These are phyloP conservation scores for Phytophthora citrophthora DNA, from an alignment of 352 stramenopile genomes.

Conservation along the genomic window DNA sequence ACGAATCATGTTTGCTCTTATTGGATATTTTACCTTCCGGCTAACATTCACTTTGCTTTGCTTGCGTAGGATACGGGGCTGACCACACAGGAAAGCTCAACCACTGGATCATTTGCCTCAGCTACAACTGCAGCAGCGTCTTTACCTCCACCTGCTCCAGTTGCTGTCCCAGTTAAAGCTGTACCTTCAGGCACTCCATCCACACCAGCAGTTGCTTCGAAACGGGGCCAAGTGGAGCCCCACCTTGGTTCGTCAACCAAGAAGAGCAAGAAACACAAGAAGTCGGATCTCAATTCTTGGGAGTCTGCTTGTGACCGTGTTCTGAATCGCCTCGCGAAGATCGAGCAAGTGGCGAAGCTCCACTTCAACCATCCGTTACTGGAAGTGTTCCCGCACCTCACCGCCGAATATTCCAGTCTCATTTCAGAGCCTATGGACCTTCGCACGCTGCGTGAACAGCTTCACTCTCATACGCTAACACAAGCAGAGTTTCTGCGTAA, in stretches of 20 bases:
- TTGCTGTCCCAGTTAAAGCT: slow-evolving; percentile 1
- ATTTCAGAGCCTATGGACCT: slow-evolving; percentile 87
- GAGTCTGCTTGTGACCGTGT: slow-evolving; percentile 72
- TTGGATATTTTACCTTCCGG: neutral
- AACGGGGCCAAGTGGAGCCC: slow-evolving; percentile 39
- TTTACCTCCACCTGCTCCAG: slow-evolving; percentile 3
- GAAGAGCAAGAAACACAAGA: slow-evolving; percentile 80
- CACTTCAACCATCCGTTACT: slow-evolving; percentile 82
- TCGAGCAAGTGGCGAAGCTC: slow-evolving; percentile 81
- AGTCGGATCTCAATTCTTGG: slow-evolving; percentile 77
- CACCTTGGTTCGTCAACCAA: slow-evolving; percentile 44
- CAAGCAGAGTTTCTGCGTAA: slow-evolving; percentile 72
- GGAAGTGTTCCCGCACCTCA: slow-evolving; percentile 77
- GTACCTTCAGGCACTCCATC: slow-evolving; percentile 5
- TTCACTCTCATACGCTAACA: slow-evolving; percentile 60
- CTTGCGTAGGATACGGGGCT: slow-evolving; percentile 21
- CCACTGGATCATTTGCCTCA: neutral
- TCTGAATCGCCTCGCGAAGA: slow-evolving; percentile 74
- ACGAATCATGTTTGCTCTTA: neutral
- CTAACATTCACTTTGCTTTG: slow-evolving; percentile 5
- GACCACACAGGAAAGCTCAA: neutral
- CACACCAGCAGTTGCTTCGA: slow-evolving; percentile 34
- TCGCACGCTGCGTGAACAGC: slow-evolving; percentile 69
- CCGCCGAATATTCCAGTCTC: slow-evolving; percentile 63
- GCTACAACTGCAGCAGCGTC: neutral